phyloP scores from a whole-genome alignment of 768 basidiomycete species.

The Galerina marginata region DNA sequence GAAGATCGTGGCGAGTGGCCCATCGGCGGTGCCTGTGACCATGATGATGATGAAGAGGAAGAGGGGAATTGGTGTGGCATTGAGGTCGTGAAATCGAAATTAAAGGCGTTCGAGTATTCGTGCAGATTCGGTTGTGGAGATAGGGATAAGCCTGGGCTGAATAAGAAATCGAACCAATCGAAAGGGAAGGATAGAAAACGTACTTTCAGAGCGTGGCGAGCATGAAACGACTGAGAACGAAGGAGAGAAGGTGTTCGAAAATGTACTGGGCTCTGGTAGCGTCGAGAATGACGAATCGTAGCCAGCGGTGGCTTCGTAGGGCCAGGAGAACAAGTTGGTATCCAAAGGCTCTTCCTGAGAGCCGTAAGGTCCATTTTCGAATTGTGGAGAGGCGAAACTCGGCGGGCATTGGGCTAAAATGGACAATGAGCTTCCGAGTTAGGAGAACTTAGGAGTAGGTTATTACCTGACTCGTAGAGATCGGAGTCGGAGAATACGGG shows the following conservation, averaged over 20 bases:
- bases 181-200: not conserved
- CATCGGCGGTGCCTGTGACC: slow-evolving; percentile 17
- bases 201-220: slow-evolving; percentile 41
- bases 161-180: slow-evolving; percentile 2
- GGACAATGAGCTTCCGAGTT: not conserved
- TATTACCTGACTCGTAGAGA: slow-evolving; percentile 30
- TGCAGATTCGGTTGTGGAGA: slow-evolving; percentile 38
- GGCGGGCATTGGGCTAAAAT: slow-evolving; percentile 28
- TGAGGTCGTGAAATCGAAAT: slow-evolving; percentile 37
- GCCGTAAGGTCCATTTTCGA: not conserved
- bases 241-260: slow-evolving; percentile 30
- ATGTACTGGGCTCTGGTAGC: slow-evolving; percentile 22
- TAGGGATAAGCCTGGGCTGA: slow-evolving; percentile 24
- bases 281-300: slow-evolving; percentile 30
- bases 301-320: slow-evolving; percentile 29
- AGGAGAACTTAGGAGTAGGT: not conserved
- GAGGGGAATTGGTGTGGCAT: slow-evolving; percentile 29
- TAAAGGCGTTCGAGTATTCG: slow-evolving; percentile 38
- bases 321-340: slow-evolving; percentile 28
- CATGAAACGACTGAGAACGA: slow-evolving; percentile 35
- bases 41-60: slow-evolving; percentile 21
- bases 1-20: slow-evolving; percentile 24
- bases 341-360: slow-evolving; percentile 29
- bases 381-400: slow-evolving; percentile 16
- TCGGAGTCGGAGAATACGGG: slow-evolving; percentile 30